Conservation (phyloP, 1,139 yeast species). For the Saccharomyces pastorianus region DNA sequence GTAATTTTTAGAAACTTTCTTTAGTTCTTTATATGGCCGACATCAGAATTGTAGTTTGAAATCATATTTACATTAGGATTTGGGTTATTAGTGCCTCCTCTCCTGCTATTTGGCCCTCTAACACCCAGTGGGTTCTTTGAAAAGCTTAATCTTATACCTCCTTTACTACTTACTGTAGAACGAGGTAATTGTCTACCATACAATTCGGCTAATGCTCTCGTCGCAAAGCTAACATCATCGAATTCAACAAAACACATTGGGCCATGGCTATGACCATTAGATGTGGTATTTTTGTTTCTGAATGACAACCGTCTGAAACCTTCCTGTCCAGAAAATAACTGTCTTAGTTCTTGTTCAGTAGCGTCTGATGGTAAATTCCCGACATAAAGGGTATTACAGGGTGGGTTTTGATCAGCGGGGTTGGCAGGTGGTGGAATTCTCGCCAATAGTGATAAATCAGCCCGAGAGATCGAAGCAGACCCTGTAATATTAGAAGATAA, state of each 20-base stretch:
- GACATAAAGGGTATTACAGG: slow-evolving; percentile 92
- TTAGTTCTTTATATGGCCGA: slow-evolving; percentile 5
- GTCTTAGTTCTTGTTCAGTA: slow-evolving; percentile 83
- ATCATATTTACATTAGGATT: slow-evolving; percentile 1
- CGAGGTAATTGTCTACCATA: slow-evolving; percentile 81
- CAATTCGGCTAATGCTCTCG: slow-evolving; percentile 84
- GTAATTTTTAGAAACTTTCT: not conserved
- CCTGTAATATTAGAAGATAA: slow-evolving; percentile 11
- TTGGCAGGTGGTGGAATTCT: slow-evolving; percentile 93
- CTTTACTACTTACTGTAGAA: slow-evolving; percentile 62
- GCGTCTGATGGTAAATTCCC: slow-evolving; percentile 98
- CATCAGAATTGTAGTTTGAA: slow-evolving; percentile 2
- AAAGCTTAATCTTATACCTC: slow-evolving; percentile 88
- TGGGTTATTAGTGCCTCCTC: slow-evolving; percentile 17
- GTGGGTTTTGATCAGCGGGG: slow-evolving; percentile 98
- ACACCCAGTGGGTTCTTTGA: slow-evolving; percentile 96
- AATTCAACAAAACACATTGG: slow-evolving; percentile 99
- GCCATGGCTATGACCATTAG: slow-evolving; percentile 52
- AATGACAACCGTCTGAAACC: slow-evolving; percentile 91
- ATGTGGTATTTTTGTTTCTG: slow-evolving; percentile 52
- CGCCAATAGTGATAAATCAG: slow-evolving; percentile 60
- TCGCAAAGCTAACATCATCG: slow-evolving; percentile 90
- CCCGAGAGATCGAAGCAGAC: slow-evolving; percentile 39
- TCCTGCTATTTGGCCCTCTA: slow-evolving; percentile 45
- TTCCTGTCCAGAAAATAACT: slow-evolving; percentile 76